A percentile compares a stretch with the other conserved stretches of the same genome.
Evolutionary conservation across 164 flowering plant genomes (phyloP).

Genomic region (Vitis cinerea): DNA sequence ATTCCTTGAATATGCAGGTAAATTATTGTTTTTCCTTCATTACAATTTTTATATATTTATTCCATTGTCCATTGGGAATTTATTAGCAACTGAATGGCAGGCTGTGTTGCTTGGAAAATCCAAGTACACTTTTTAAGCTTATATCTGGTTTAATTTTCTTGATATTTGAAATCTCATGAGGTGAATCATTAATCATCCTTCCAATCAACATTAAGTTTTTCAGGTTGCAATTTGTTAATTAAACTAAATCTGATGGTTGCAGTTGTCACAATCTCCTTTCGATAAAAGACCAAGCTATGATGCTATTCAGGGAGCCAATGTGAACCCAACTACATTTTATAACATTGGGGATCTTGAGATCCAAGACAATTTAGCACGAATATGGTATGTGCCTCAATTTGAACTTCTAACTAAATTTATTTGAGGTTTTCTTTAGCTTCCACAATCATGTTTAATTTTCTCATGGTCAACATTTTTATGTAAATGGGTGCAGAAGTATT

Average conservation of each 20-base stretch:
- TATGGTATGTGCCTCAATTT: constrained; percentile 54
- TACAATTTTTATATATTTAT: neutral
- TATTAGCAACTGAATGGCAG: neutral
- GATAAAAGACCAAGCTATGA: constrained; percentile 88
- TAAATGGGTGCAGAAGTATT: neutral
- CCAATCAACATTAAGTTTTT: too few species aligned
- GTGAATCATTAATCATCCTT: too few species aligned
- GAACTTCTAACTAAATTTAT: neutral
- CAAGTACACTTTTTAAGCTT: neutral
- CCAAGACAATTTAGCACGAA: constrained; percentile 87
- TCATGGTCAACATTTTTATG: neutral
- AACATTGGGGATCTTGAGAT: constrained; percentile 91
- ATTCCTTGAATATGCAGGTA: constrained; percentile 98
- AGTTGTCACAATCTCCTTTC: constrained; percentile 84
- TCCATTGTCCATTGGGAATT: neutral
- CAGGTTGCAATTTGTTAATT: neutral
- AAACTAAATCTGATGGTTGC: constrained; percentile 15
- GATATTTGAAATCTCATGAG: neutral
- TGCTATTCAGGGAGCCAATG: constrained; percentile 88
- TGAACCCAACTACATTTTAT: constrained; percentile 81
- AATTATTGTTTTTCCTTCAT: neutral
- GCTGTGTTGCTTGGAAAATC: neutral
- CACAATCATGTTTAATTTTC: neutral
- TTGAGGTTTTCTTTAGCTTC: neutral
- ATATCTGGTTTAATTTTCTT: neutral